Evolutionary conservation across 1,139 yeast genomes (phyloP).

Genomic region (Meyerozyma guilliermondii): DNA sequence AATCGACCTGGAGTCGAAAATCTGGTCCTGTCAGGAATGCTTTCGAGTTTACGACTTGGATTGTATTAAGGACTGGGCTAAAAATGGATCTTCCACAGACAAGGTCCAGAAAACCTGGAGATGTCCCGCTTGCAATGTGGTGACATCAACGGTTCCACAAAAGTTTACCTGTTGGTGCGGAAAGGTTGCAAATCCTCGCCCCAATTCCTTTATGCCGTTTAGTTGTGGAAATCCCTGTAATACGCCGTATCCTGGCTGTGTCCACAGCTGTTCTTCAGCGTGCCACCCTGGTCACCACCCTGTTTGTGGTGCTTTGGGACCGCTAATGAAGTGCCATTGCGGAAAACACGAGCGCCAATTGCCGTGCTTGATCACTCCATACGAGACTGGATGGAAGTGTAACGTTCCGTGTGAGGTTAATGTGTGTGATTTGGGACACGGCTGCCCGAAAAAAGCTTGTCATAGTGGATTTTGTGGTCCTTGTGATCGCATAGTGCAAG

Average conservation of each 20-base stretch:
- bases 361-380: conserved; percentile 72
- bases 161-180: conserved; percentile 91
- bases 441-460: conserved; percentile 46
- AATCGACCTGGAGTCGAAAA: conserved; percentile 56
- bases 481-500: conserved; percentile 39
- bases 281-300: conserved; percentile 95
- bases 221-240: conserved; percentile 87
- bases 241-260: conserved; percentile 49
- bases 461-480: conserved; percentile 80
- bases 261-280: conserved; percentile 67
- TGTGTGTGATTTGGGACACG: conserved; percentile 69
- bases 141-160: conserved; percentile 48
- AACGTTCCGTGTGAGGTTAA: conserved; percentile 48
- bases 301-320: conserved; percentile 73
- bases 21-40: conserved; percentile 75
- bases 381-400: conserved; percentile 66
- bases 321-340: conserved; percentile 66
- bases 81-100: conserved; percentile 64
- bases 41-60: conserved; percentile 76
- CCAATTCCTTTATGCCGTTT: conserved; percentile 64
- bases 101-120: conserved; percentile 56
- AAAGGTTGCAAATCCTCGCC: conserved; percentile 60
- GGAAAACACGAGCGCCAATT: conserved; percentile 63
- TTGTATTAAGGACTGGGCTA: conserved; percentile 81
- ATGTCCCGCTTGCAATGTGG: conserved; percentile 80